Evolutionary conservation across 768 basidiomycete species (phyloP).

Genomic region (Coprinopsis strossmayeri): DNA sequence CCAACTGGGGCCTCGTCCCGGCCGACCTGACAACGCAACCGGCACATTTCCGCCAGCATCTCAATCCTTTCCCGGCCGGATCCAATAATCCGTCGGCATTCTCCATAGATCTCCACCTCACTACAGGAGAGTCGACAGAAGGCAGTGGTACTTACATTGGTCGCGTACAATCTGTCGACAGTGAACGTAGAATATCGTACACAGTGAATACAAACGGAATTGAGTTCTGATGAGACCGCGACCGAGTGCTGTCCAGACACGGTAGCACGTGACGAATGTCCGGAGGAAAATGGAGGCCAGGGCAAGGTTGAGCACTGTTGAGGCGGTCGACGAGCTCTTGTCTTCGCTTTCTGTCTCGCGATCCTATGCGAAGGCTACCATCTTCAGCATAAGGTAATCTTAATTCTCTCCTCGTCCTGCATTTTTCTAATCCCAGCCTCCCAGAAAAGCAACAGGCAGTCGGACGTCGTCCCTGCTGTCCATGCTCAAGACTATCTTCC

Average conservation of each 20-base stretch:
- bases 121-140: background rate
- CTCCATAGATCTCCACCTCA: conserved; percentile 2
- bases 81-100: background rate
- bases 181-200: background rate
- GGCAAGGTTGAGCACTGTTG: background rate
- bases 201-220: background rate
- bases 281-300: background rate
- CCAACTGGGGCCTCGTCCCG: conserved; percentile 14
- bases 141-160: background rate
- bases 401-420: background rate
- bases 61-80: conserved; percentile 31
- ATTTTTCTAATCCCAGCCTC: background rate
- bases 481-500: conserved; percentile 65
- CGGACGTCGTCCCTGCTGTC: conserved; percentile 44
- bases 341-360: no score
- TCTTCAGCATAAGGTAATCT: background rate
- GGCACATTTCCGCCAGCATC: conserved; percentile 43
- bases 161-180: background rate
- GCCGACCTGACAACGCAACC: conserved; percentile 4
- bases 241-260: background rate
- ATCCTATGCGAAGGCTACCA: background rate
- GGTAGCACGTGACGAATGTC: background rate
- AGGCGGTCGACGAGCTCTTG: no score
- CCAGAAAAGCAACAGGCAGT: conserved; percentile 9
- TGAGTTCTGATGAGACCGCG: background rate